Evolutionary conservation across 768 basidiomycete species (phyloP), one percentile per base, ranked within the genome.

Genomic region (Rubroboletus pulcherrimus): DNA sequence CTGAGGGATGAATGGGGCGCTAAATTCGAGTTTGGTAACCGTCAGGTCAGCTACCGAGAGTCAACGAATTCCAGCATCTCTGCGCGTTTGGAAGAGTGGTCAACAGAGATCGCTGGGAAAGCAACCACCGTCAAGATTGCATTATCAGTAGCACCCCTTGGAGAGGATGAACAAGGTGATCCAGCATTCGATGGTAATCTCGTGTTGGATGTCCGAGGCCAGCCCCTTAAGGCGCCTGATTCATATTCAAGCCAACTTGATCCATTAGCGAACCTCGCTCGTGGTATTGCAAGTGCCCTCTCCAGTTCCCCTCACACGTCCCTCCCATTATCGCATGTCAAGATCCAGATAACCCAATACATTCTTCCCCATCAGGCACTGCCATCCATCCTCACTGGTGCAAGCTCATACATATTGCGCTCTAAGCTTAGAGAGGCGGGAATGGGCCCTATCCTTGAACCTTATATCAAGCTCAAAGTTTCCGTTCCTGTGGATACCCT

Each of bases 21-120:
- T 33, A 77, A 81, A 43, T 92, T 90, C 64, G 85, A 92, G 64
- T 81, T 93, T 60, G 91, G 92, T 6, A 75, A 72, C 54, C 82
- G 91, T 51, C 81, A 86, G 14, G 91, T 93, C 51, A 87, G 86
- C 71, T 93, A 89, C 72, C 83, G 91, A 17, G 92, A 93, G 69
- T 79, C 76, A 14, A 58, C 60, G 33, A 66, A 73, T 17, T 60
- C 67, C 3, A 61, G 60, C 4, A 68, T 71, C 17, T 35, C 65
- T 24, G 38, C 68, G 7, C 57, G 19, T 33, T 71, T 77, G 57
- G 71, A 81, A 51, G 66, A 72, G 3, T 91, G 88, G 87, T 74
- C 79, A 49, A 80, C 82, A 21, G 85, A 88, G 33, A 72, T 86
- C 14, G 78, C 77, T 12, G 89, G 89, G 26, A 85, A 81, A 63